A percentile compares a stretch with the other conserved stretches of the same genome.
Conservation (phyloP, 2,329 filamentous ascomycete species). For the Aciculosporium take region DNA sequence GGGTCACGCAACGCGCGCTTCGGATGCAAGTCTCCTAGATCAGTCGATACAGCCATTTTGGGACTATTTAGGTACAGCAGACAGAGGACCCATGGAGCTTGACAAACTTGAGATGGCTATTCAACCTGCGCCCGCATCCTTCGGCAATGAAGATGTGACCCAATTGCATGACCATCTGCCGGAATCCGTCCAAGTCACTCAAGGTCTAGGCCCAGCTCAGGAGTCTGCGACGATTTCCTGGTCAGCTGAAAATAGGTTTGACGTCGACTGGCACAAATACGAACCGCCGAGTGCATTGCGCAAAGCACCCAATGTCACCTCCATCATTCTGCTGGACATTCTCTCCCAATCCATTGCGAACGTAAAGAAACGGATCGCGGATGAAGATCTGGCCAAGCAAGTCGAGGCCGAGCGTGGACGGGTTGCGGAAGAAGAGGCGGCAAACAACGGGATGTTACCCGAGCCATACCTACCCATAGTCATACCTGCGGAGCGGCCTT, state of each 20-base stretch:
- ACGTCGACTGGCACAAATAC: constrained; percentile 32
- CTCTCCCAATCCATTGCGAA: constrained; percentile 31
- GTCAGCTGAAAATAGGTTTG: constrained; percentile 11
- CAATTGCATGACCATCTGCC: constrained; percentile 18
- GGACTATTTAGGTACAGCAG: background rate
- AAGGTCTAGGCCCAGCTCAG: constrained; percentile 13
- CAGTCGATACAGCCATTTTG: background rate
- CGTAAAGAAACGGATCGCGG: constrained; percentile 23
- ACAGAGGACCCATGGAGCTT: constrained; percentile 4
- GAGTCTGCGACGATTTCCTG: constrained; percentile 9
- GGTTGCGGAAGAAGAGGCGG: constrained; percentile 10
- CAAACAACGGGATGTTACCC: constrained; percentile 15
- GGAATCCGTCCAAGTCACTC: constrained; percentile 11
- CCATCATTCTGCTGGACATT: constrained; percentile 27
- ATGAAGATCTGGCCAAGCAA: constrained; percentile 16
- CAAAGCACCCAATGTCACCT: constrained; percentile 22
- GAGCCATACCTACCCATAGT: constrained; percentile 23
- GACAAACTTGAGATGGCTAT: constrained; percentile 7
- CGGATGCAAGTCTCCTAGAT: too few relatives aligned
- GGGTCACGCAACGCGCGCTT: too few relatives aligned
- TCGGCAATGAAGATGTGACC: constrained; percentile 17
- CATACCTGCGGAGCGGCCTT: constrained; percentile 8
- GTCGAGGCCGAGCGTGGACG: constrained; percentile 16
- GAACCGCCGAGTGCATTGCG: constrained; percentile 29
- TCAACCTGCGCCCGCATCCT: constrained; percentile 16